Percentiles rank a stretch among this genome's conserved stretches.
Conservation (phyloP, 768 basidiomycete genomes). For the Epithele typhae region DNA sequence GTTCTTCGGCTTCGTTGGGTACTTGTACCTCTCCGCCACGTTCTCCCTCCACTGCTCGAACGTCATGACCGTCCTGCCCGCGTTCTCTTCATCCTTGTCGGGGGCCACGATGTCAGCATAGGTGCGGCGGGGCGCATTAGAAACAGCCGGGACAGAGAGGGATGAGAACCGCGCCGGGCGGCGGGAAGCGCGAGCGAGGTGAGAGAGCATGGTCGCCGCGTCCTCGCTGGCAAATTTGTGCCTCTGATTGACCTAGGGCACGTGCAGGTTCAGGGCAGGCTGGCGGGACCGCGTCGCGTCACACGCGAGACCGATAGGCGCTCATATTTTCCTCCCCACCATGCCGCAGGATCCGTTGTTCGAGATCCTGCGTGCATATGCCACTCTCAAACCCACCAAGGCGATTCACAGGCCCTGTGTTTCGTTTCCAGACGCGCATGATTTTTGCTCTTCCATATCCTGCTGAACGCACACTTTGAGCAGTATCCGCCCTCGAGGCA, state of each 20-base stretch:
- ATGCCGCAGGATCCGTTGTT: conserved; percentile 10
- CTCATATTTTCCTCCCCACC: background rate
- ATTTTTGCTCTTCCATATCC: conserved; percentile 50
- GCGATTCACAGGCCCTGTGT: conserved; percentile 32
- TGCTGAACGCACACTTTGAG: conserved; percentile 49
- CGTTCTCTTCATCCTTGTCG: no score
- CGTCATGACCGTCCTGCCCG: conserved; percentile 21
- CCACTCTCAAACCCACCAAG: conserved; percentile 44
- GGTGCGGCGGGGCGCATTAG: no score
- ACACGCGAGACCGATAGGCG: no score
- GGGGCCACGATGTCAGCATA: no score
- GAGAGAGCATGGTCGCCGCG: conserved; percentile 23
- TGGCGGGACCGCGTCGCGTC: background rate
- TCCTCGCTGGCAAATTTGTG: conserved; percentile 20
- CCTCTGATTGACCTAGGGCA: conserved; percentile 17
- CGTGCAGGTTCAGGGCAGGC: conserved; percentile 26
- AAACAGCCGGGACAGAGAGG: background rate
- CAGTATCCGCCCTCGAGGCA: conserved; percentile 57
- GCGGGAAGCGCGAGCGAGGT: conserved; percentile 19
- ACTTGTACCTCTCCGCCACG: conserved; percentile 38
- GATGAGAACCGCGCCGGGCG: conserved; percentile 3
- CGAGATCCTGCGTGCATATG: conserved; percentile 47
- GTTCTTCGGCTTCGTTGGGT: conserved; percentile 44
- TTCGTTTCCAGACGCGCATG: conserved; percentile 40
- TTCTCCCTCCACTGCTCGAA: conserved; percentile 42